Base-by-base conservation (phyloP, 495 filamentous ascomycete genomes). In the Podospora anserina region DNA sequence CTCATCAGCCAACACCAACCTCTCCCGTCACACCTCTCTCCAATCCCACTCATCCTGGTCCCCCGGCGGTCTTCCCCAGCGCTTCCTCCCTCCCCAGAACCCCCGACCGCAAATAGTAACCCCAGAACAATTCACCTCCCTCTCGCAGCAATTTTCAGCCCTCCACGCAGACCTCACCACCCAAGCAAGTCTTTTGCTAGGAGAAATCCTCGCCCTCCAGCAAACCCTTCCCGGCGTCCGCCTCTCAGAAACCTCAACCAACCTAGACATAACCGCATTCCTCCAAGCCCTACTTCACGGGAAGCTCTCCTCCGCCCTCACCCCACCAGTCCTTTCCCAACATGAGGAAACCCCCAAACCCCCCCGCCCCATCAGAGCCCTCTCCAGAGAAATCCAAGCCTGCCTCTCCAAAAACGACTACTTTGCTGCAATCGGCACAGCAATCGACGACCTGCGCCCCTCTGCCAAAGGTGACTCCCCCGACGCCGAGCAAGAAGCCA, bases 31-130 rank as follows among this genome's bases (percentile, higher is more conserved):
- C 27, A 63, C 61, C 32, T 63, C 61, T 2, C 7, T 49, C 61
- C 61, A 63, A 19, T 63, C 61, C 59, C 59, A 20, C 59, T 61
- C 59, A 28, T 61, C 59, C 30, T 20, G 28, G 20, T 32, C 27
- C 18, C 27, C 61, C 30, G 27, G 23, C 5, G 27, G 23, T 2
- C 32, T 63, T 23, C 61, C 27, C 30, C 61, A 18, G 32, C 61
- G 32, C 19, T 6, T 13, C 13, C 55, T 58, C 7, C 55, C 23
- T n/a, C 18, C n/a, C 23, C 55, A 20, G 23, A 6, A 26, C 7
- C n/a, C 20, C 3, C 55, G 3, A 49, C 39, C 39, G 13, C 5
- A 13, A 0, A 3, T 13, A 20, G 4, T 63, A 19, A 63, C 28
- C 30, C n/a, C 18, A 9, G 61, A 63, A n/a, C 61, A 63, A 19